Evolutionary conservation across 2,329 filamentous ascomycete genomes (phyloP), one percentile per base, ranked within the genome.

Genomic region (Parafenestella ontariensis): DNA sequence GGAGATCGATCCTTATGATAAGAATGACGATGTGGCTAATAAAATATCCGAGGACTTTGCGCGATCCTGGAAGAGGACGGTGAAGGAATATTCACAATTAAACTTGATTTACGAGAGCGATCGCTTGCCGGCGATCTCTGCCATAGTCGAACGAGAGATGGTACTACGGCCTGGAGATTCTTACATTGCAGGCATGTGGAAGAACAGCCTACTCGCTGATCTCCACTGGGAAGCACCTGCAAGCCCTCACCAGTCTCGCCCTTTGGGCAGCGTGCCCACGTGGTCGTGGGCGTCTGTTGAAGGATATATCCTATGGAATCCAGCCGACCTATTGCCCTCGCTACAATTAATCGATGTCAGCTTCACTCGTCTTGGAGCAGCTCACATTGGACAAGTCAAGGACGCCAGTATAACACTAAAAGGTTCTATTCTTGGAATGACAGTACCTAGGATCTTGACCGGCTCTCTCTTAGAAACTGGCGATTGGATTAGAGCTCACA

Each of bases 151-250:
- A n/a, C 31, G 40, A 8, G 11, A 36, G 20, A 46, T 42, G 28
- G 10, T 20, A 20, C 1, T 33, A 2, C 50, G 51, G 2, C 17
- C 23, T 5, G 23, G 42, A n/a, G 55, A 52, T 24, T 11, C 15
- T 17, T 58, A 58, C 13, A 11, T 54, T 13, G 51, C 48, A 31
- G 55, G 55, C 1, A 46, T 58, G 48, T 58, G 55, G 55, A 46
- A 21, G n/a, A 43, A 34, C 23, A 52, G n/a, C 13, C 40, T 52
- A 2, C 24, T 52, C 1, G 6, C 24, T 0, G 51, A 58, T 18
- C 29, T 54, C 13, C 18, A 39, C 15, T 26, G 26, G 10, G 21
- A 2, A 21, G 11, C 31, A 20, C 28, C n/a, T 1, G 2, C 10
- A 21, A 13, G 10, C n/a, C 9, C 23, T 5, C 9, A n/a, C 7